Evolutionary conservation across 2,329 filamentous ascomycete genomes (phyloP).

Genomic region (Talaromyces verruculosus): DNA sequence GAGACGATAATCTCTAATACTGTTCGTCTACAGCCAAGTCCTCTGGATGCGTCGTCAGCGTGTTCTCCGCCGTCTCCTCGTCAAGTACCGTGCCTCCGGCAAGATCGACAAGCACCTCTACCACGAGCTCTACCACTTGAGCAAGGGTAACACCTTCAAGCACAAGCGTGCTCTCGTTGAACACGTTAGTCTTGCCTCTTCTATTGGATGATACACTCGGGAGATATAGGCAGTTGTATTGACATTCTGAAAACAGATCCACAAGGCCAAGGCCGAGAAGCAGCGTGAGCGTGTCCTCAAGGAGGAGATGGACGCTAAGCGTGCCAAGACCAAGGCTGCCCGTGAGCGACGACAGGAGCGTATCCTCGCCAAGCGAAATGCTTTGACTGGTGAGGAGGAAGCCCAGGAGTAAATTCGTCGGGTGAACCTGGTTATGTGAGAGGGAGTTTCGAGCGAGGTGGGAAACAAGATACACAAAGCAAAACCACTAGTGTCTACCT

Average conservation of each 20-base stretch:
- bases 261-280: constrained; percentile 99
- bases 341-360: constrained; percentile 98
- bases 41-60: constrained; percentile 99
- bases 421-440: not conserved
- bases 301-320: constrained; percentile 99
- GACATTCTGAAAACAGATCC: constrained; percentile 65
- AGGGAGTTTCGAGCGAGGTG: not conserved
- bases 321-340: constrained; percentile 99
- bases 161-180: constrained; percentile 99
- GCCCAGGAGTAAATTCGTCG: constrained; percentile 42
- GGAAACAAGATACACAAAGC: constrained; percentile 12
- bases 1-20: not conserved
- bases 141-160: constrained; percentile 99
- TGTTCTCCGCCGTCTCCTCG: constrained; percentile 96
- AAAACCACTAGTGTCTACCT: not conserved
- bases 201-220: not conserved
- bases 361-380: constrained; percentile 84
- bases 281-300: constrained; percentile 91
- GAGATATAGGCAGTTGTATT: not conserved
- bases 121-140: constrained; percentile 99
- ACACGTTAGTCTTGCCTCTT: constrained; percentile 72
- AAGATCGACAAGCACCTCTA: constrained; percentile 99
- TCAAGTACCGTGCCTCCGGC: constrained; percentile 99
- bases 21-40: constrained; percentile 66
- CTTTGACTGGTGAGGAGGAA: constrained; percentile 70